A percentile compares a stretch with the other conserved stretches of the same genome.
Conservation (phyloP, 768 basidiomycete genomes). For the Daedaleopsis sinensis region DNA sequence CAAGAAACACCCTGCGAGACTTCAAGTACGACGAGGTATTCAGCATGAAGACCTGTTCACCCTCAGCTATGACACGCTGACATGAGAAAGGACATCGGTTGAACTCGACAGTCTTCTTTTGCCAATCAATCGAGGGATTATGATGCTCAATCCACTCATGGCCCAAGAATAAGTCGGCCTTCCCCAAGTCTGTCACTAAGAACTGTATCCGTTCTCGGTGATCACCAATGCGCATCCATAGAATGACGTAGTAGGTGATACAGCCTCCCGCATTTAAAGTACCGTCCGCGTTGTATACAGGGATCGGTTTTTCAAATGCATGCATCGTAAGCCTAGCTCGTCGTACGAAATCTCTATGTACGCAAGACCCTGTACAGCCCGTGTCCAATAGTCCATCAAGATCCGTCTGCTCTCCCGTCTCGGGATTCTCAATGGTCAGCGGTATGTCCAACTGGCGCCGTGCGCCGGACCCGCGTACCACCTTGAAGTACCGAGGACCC, state of each 20-base stretch:
- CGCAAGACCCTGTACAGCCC: constrained; percentile 27
- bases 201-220: constrained; percentile 13
- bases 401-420: constrained; percentile 6
- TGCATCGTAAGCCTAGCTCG: not conserved
- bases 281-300: constrained; percentile 22
- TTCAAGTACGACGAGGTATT: not conserved
- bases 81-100: constrained; percentile 7
- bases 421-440: constrained; percentile 5
- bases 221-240: constrained; percentile 5
- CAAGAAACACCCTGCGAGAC: not conserved
- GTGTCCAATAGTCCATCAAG: constrained; percentile 23
- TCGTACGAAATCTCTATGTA: constrained; percentile 17
- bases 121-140: constrained; percentile 26
- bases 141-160: constrained; percentile 23
- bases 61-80: not conserved
- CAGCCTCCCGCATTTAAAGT: constrained; percentile 1
- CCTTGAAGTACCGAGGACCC: constrained; percentile 5
- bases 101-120: constrained; percentile 9
- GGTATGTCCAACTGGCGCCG: constrained; percentile 18
- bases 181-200: constrained; percentile 14
- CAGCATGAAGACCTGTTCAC: constrained; percentile 4
- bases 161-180: constrained; percentile 18
- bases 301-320: constrained; percentile 3
- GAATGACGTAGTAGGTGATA: constrained; percentile 14
- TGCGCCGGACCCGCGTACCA: constrained; percentile 10